phyloP scores from a whole-genome alignment of 768 basidiomycete genomes.

The Termitomyces sp. region DNA sequence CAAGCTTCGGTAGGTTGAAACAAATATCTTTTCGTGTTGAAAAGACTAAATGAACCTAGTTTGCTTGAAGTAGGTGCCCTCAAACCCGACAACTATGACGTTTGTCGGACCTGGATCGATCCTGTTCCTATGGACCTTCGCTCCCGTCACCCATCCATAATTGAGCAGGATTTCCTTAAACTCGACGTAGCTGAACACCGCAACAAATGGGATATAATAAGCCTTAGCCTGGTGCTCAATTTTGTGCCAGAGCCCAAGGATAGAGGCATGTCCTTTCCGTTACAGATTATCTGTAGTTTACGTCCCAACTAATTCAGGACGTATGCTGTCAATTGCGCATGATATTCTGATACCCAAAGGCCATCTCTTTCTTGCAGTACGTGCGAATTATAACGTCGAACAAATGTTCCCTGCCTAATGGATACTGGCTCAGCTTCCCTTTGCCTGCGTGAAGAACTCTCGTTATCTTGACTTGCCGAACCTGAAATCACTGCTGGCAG shows the following conservation, averaged over 20 bases:
- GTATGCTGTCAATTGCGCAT: conserved; percentile 64
- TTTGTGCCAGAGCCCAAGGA: conserved; percentile 74
- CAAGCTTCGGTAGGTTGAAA: conserved; percentile 27
- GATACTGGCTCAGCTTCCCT: conserved; percentile 56
- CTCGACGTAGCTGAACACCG: conserved; percentile 47
- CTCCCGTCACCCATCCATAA: conserved; percentile 75
- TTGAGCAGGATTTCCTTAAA: conserved; percentile 81
- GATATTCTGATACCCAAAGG: conserved; percentile 50
- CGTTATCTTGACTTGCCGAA: conserved; percentile 68
- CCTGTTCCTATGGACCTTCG: conserved; percentile 77
- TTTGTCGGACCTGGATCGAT: conserved; percentile 66
- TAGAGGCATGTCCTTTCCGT: conserved; percentile 49
- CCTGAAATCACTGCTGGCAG: conserved; percentile 51
- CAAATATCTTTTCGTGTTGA: not conserved
- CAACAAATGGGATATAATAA: conserved; percentile 71
- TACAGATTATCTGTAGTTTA: not conserved
- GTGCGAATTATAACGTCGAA: conserved; percentile 18
- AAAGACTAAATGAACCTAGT: conserved; percentile 31
- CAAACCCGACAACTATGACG: conserved; percentile 73
- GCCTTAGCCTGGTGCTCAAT: conserved; percentile 86
- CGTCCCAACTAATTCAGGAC: conserved; percentile 37
- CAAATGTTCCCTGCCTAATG: not conserved
- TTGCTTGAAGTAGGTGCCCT: conserved; percentile 88
- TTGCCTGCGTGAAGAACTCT: conserved; percentile 82
- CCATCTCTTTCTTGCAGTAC: conserved; percentile 65